These are phyloP conservation scores for Leccinum aurantiacum DNA, from an alignment of 768 basidiomycete species.

Conservation along the genomic window DNA sequence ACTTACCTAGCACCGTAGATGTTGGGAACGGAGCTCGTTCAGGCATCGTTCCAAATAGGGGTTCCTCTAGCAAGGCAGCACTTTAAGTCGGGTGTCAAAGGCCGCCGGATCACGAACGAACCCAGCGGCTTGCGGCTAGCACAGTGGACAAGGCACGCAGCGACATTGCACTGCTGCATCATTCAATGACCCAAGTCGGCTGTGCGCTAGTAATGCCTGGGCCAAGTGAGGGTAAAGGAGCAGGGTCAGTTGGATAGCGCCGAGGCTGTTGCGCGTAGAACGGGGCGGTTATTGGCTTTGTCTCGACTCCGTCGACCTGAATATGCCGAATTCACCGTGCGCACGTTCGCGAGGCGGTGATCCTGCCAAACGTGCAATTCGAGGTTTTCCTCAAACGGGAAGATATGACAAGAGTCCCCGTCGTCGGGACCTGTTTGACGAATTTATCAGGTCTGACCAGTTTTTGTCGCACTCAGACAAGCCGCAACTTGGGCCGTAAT, in stretches of 20 bases:
- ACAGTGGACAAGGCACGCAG: not conserved
- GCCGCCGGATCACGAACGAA: not conserved
- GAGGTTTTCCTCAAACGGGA: not conserved
- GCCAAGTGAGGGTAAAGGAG: not conserved
- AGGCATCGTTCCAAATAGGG: not conserved
- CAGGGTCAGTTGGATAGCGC: not conserved
- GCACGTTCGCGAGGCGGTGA: conserved; percentile 14
- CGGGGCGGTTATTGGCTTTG: not conserved
- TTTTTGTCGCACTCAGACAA: not conserved
- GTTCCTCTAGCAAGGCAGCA: not conserved
- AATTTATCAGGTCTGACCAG: conserved; percentile 18
- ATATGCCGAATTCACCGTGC: not conserved
- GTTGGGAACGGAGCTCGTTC: not conserved
- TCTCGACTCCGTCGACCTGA: not conserved
- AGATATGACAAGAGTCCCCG: not conserved
- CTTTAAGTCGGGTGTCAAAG: not conserved
- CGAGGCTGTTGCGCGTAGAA: not conserved
- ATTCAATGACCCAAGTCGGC: not conserved
- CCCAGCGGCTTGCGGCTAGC: not conserved
- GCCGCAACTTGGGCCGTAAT: not conserved
- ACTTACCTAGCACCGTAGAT: not conserved
- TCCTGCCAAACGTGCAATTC: conserved; percentile 11
- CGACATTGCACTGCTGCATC: not conserved
- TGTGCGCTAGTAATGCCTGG: not conserved
- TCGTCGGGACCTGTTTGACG: not conserved